Base-by-base conservation (phyloP, 2,329 filamentous ascomycete genomes). In the Calonectria pseudoreteaudii region DNA sequence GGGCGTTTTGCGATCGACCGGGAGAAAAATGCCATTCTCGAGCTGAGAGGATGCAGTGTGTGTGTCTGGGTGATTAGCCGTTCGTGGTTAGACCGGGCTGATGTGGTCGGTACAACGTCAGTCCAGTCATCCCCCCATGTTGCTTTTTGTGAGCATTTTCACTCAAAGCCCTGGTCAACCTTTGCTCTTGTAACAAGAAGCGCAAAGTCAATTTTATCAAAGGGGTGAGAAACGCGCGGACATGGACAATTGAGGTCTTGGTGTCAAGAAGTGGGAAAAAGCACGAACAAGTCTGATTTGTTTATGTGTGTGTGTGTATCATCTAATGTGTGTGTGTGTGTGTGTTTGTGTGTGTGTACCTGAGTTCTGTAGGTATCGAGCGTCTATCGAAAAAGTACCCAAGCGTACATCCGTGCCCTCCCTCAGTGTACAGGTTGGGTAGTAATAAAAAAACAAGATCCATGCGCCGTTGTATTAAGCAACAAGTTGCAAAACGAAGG, bases 351-450 rank as follows among this genome's bases (percentile, higher is more conserved):
- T 36, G 56, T 26, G 28, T 53, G 56, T 34, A 31, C 47, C 64
- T 38, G 36, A 44, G 34, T 70, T 53, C 68, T 70, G 68, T 65
- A 65, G 49, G 68, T 65, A 65, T 53, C 47, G 68, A 70, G 58
- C 62, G 26, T 70, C 68, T 70, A 70, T 70, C 44, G 58, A 38
- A 50, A 62, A 70, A 49, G 58, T 53, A 70, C 68, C 58, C 30
- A 64, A 47, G 26, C 47, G 34, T 65, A 65, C 58, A 65, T 62
- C 26, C 31, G n/a, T 47, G 36, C 60, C 38, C 58, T n/a, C 68
- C 68, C 58, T 52, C 58, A 62, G 41, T 69, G 50, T 56, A 69
- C 44, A 38, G 20, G 49, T 68, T 38, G 53, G 41, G 23, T 36
- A 20, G 34, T 7, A 44, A 64, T 31, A 64, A 47, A 31, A 53